Evolutionary conservation across 2,329 filamentous ascomycete species (phyloP).

Genomic region (Didymella lethalis): DNA sequence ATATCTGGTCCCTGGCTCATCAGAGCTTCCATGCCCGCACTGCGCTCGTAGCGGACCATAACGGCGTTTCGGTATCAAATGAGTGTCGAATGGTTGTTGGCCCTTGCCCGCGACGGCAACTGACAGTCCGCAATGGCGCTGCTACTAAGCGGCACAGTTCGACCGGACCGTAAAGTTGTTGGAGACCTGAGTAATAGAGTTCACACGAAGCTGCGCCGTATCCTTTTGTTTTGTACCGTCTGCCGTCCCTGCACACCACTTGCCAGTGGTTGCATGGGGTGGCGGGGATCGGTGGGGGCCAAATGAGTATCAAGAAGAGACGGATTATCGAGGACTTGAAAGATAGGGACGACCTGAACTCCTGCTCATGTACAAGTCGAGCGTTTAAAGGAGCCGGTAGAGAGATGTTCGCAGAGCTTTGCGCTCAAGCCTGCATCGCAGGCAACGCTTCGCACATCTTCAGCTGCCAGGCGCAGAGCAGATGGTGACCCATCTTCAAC

Average conservation of each 20-base stretch:
- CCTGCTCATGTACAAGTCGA: too few species aligned
- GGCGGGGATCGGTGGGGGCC: constrained; percentile 15
- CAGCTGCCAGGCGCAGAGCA: neutral
- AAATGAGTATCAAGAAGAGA: neutral
- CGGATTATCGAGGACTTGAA: neutral
- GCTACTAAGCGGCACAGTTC: neutral
- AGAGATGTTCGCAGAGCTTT: neutral
- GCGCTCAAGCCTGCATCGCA: neutral
- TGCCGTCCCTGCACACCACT: constrained; percentile 9
- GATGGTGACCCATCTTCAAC: constrained; percentile 10
- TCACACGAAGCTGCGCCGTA: neutral
- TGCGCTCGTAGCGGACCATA: constrained; percentile 14
- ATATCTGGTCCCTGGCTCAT: constrained; percentile 12
- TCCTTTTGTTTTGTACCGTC: constrained; percentile 3
- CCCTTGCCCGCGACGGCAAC: neutral
- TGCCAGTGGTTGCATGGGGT: constrained; percentile 2
- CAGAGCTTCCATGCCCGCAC: constrained; percentile 4
- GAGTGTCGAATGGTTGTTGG: neutral
- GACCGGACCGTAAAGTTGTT: neutral
- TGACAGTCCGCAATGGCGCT: neutral
- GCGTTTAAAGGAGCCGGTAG: neutral
- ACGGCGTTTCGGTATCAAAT: too few species aligned
- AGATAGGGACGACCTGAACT: neutral
- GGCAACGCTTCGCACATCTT: neutral
- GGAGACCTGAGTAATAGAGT: neutral